phyloP scores from a whole-genome alignment of 805 yeast genomes.

The Candida sithepensis region DNA sequence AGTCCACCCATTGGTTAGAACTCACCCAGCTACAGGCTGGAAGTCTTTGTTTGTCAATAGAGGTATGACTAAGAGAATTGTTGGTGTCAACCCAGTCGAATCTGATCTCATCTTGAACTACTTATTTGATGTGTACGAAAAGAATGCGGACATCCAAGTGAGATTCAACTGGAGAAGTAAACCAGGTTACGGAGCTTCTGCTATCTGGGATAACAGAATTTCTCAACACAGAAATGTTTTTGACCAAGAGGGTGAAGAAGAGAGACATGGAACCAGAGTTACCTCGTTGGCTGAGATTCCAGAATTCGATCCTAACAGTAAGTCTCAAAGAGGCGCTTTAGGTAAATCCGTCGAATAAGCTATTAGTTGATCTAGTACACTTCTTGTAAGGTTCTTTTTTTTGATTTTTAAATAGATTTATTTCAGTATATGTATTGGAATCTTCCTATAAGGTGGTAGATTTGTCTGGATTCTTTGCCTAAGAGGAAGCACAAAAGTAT shows the following conservation, averaged over 20 bases:
- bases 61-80: conserved; percentile 45
- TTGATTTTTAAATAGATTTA: too few species aligned
- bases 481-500: too few species aligned
- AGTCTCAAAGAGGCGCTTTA: conserved; percentile 5
- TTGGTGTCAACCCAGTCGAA: conserved; percentile 46
- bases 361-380: too few species aligned
- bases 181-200: conserved; percentile 34
- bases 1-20: conserved; percentile 56
- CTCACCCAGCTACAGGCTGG: conserved; percentile 60
- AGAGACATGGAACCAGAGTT: conserved; percentile 21
- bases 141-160: conserved; percentile 47
- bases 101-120: conserved; percentile 41
- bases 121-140: conserved; percentile 40
- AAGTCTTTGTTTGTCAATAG: conserved; percentile 51
- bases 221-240: conserved; percentile 38
- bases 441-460: too few species aligned
- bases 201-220: conserved; percentile 59
- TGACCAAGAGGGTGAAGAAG: conserved; percentile 15
- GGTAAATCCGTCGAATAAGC: too few species aligned
- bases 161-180: conserved; percentile 44
- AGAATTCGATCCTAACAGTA: conserved; percentile 35
- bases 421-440: too few species aligned
- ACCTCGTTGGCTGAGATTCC: conserved; percentile 27
- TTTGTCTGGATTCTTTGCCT: too few species aligned
- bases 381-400: too few species aligned